Evolutionary conservation across 2,329 filamentous ascomycete genomes (phyloP).

Genomic region (Penicillium sclerotiorum): DNA sequence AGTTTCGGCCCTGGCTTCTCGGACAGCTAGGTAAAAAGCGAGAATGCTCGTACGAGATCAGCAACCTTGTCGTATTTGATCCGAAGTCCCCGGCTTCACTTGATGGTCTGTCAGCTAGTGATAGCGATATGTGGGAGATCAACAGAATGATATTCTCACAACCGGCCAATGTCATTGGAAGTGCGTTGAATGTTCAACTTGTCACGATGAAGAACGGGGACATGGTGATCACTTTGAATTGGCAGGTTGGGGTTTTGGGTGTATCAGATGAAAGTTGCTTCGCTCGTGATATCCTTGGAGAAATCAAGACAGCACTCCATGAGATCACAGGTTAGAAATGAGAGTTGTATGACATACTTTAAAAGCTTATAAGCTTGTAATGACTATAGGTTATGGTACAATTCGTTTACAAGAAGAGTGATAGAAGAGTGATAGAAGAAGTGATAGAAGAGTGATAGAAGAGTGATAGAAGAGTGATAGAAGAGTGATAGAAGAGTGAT

Average conservation of each 20-base stretch:
- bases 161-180: not conserved
- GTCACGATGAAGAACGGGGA: not conserved
- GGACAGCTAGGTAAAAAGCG: not conserved
- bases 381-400: too few relatives aligned
- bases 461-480: too few relatives aligned
- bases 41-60: not conserved
- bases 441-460: too few relatives aligned
- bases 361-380: too few relatives aligned
- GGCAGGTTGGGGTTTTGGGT: constrained; percentile 1
- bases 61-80: constrained; percentile 1
- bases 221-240: constrained; percentile 3
- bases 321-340: too few relatives aligned
- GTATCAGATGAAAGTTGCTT: not conserved
- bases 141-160: constrained; percentile 2
- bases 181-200: not conserved
- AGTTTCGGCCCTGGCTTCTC: not conserved
- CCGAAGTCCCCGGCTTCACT: too few relatives aligned
- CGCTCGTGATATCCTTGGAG: not conserved
- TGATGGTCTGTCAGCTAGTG: not conserved
- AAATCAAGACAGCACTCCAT: not conserved
- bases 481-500: too few relatives aligned
- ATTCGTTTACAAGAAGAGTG: too few relatives aligned
- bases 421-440: too few relatives aligned
- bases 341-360: too few relatives aligned
- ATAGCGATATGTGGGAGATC: not conserved